Conservation (phyloP, 2,329 filamentous ascomycete genomes). For the Colletotrichum sojae region DNA sequence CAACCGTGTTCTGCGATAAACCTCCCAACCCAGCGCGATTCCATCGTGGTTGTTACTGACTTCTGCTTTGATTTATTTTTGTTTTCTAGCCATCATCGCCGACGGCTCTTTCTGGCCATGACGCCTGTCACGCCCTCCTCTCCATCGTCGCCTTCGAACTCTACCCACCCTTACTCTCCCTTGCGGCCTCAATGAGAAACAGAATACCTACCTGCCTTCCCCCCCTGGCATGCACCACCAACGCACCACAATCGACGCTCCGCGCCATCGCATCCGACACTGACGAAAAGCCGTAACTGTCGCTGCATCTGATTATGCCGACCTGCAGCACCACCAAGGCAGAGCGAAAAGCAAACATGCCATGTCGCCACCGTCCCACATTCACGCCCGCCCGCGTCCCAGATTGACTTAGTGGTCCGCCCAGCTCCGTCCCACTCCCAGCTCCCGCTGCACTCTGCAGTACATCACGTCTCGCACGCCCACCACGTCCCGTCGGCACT, state of each 20-base stretch:
- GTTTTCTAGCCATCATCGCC: too few relatives aligned
- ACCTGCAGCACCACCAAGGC: slow-evolving; percentile 23
- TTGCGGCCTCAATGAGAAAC: background rate
- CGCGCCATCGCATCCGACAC: background rate
- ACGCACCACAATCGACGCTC: too few relatives aligned
- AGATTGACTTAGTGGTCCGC: background rate
- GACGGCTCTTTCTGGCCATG: too few relatives aligned
- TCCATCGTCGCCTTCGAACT: too few relatives aligned
- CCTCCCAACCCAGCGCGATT: background rate
- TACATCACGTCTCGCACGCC: background rate
- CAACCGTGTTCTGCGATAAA: background rate
- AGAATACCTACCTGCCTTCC: background rate
- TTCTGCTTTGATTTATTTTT: too few relatives aligned
- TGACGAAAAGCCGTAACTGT: background rate
- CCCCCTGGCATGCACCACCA: slow-evolving; percentile 4
- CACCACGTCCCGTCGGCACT: background rate
- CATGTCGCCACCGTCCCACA: slow-evolving; percentile 16
- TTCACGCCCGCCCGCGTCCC: background rate
- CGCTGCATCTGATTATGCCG: background rate
- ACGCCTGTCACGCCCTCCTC: too few relatives aligned
- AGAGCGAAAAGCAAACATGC: slow-evolving; percentile 19
- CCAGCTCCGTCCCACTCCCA: slow-evolving; percentile 1
- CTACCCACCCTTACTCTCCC: background rate
- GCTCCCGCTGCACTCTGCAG: background rate
- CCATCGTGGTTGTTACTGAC: too few relatives aligned